A percentile compares a stretch with the other conserved stretches of the same genome.
phyloP scores from a whole-genome alignment of 805 yeast genomes.

The Candida stauntonica region DNA sequence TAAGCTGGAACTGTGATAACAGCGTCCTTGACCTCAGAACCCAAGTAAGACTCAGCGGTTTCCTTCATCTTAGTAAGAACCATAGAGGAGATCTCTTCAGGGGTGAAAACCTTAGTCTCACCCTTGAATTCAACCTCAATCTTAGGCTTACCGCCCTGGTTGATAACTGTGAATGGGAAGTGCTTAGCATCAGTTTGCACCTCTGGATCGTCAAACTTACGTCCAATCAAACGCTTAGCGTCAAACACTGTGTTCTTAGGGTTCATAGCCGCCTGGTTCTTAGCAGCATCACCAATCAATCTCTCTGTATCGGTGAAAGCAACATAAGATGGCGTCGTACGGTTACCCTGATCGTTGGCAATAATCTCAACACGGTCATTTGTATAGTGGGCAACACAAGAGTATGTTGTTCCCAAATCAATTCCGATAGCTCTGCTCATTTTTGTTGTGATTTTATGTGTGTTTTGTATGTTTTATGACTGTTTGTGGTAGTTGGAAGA shows the following conservation, averaged over 20 bases:
- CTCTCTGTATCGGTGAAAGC: constrained; percentile 40
- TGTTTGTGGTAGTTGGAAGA: background rate
- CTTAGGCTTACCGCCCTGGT: constrained; percentile 79
- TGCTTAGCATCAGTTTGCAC: constrained; percentile 65
- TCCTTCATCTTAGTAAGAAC: constrained; percentile 62
- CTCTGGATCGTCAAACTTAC: constrained; percentile 64
- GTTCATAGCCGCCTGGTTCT: constrained; percentile 73
- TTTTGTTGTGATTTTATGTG: constrained; percentile 12
- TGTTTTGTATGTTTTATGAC: background rate
- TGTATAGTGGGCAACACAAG: constrained; percentile 88
- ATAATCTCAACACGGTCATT: constrained; percentile 90
- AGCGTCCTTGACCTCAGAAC: constrained; percentile 55
- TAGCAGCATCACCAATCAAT: constrained; percentile 68
- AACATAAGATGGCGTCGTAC: constrained; percentile 96
- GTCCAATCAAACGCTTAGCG: constrained; percentile 77
- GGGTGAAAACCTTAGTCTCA: constrained; percentile 68
- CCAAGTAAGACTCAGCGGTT: constrained; percentile 57
- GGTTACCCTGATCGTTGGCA: constrained; percentile 98
- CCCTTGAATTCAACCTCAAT: constrained; percentile 87
- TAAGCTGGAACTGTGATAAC: constrained; percentile 95
- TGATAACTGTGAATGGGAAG: constrained; percentile 60
- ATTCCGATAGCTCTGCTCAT: constrained; percentile 70
- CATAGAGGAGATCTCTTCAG: constrained; percentile 68
- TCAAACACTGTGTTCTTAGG: constrained; percentile 78
- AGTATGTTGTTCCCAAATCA: constrained; percentile 96